Evolutionary conservation across 1,284 basidiomycete species (phyloP).

Genomic region (Marasmius oreades): DNA sequence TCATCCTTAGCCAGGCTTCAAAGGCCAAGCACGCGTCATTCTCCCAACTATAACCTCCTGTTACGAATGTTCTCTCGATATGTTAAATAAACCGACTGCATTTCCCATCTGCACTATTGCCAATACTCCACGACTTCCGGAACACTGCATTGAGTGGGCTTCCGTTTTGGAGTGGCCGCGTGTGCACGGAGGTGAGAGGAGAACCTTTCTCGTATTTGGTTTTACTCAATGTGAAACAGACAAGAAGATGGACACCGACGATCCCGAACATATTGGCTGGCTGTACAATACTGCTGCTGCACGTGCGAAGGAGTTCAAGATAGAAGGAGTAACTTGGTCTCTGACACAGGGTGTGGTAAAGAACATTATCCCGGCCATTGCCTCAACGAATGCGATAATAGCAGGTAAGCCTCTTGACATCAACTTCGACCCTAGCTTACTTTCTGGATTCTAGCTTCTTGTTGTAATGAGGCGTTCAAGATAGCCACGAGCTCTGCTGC

Average conservation of each 20-base stretch:
- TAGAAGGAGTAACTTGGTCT: constrained; percentile 97
- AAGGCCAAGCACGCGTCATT: constrained; percentile 97
- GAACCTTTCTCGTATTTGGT: no score
- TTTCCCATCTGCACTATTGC: constrained; percentile 99
- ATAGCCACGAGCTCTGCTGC: constrained; percentile 94
- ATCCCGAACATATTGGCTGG: constrained; percentile 97
- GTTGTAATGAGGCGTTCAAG: constrained; percentile 99
- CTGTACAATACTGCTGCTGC: constrained; percentile 76
- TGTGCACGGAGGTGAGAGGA: constrained; percentile 71
- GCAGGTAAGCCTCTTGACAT: constrained; percentile 55
- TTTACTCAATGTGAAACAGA: constrained; percentile 44
- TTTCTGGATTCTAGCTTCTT: constrained; percentile 65
- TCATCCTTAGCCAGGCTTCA: constrained; percentile 70
- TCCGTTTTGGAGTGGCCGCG: constrained; percentile 99
- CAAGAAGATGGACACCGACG: constrained; percentile 93
- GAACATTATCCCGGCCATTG: constrained; percentile 98
- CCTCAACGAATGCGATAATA: constrained; percentile 95
- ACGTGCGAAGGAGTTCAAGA: constrained; percentile 91
- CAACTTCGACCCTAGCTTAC: constrained; percentile 1
- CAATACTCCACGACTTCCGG: constrained; percentile 95
- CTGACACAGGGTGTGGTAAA: constrained; percentile 99
- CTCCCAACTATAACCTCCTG: constrained; percentile 94
- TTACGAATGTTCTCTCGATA: constrained; percentile 98
- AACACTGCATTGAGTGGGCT: constrained; percentile 99
- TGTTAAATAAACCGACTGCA: constrained; percentile 95